phyloP scores from a whole-genome alignment of 208 protist species.

The Trypanosoma congolense region DNA sequence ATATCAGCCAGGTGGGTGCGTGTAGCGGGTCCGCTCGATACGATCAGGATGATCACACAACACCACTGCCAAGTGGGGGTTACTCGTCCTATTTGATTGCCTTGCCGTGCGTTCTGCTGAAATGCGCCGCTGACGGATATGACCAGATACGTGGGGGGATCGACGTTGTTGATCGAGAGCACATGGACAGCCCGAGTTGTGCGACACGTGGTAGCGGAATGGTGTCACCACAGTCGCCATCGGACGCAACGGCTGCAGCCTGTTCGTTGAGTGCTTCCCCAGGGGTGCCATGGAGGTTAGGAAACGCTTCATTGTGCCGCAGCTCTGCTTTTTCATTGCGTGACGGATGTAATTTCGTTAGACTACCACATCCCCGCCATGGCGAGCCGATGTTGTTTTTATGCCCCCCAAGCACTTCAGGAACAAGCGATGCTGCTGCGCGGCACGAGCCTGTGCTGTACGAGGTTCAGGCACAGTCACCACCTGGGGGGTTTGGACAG shows the following conservation, averaged over 20 bases:
- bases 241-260: background rate
- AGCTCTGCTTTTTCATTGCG: slow-evolving; percentile 1
- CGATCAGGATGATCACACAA: slow-evolving; percentile 17
- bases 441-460: slow-evolving; percentile 13
- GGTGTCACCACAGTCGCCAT: background rate
- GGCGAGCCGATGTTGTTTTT: slow-evolving; percentile 45
- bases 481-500: slow-evolving; percentile 45
- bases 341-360: slow-evolving; percentile 25
- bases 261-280: background rate
- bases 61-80: background rate
- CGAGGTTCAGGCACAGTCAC: slow-evolving; percentile 42
- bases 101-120: slow-evolving; percentile 12
- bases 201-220: background rate
- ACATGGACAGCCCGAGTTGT: background rate
- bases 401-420: slow-evolving; percentile 8
- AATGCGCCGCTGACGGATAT: background rate
- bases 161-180: background rate
- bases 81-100: slow-evolving; percentile 21
- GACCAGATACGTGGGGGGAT: background rate
- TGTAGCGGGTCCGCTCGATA: slow-evolving; percentile 7
- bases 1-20: background rate
- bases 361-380: slow-evolving; percentile 65
- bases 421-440: background rate
- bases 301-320: background rate
- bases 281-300: background rate